Percentiles rank a stretch among this genome's conserved stretches.
Evolutionary conservation across 805 yeast species (phyloP).

Genomic region (Jamesozyma rosinii): DNA sequence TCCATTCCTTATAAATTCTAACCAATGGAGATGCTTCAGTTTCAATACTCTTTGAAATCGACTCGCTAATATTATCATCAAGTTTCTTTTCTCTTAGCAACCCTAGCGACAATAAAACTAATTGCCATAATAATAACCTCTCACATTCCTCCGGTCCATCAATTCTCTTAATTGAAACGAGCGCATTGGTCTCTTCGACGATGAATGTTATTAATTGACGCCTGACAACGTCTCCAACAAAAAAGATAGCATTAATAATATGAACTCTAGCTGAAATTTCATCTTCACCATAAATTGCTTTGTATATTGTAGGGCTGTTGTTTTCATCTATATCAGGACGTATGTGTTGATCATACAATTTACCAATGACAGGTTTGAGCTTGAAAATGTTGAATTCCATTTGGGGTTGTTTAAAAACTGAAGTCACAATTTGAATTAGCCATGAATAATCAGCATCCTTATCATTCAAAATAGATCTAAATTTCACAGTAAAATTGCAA

Average conservation of each 20-base stretch:
- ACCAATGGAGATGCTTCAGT: slow-evolving; percentile 70
- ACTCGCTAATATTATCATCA: not conserved
- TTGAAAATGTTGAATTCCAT: slow-evolving; percentile 47
- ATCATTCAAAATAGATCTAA: slow-evolving; percentile 31
- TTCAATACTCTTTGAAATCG: slow-evolving; percentile 3
- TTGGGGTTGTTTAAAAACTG: slow-evolving; percentile 42
- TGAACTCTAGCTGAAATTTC: slow-evolving; percentile 49
- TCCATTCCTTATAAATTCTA: slow-evolving; percentile 61
- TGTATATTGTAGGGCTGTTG: slow-evolving; percentile 29
- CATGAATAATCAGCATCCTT: slow-evolving; percentile 31
- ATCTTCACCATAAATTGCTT: slow-evolving; percentile 43
- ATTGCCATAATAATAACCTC: slow-evolving; percentile 48
- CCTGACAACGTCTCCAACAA: slow-evolving; percentile 20
- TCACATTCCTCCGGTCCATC: slow-evolving; percentile 65
- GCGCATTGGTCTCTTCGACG: slow-evolving; percentile 34
- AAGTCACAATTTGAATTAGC: slow-evolving; percentile 42
- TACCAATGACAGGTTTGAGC: slow-evolving; percentile 50
- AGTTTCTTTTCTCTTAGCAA: slow-evolving; percentile 21
- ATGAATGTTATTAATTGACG: slow-evolving; percentile 17
- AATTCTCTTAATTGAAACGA: slow-evolving; percentile 43
- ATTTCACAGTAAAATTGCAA: slow-evolving; percentile 34
- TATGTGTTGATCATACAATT: slow-evolving; percentile 38
- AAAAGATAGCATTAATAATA: slow-evolving; percentile 39
- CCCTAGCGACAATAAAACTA: slow-evolving; percentile 40
- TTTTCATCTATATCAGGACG: slow-evolving; percentile 19